A percentile compares a stretch with the other conserved stretches of the same genome.
Conservation (phyloP, 352 stramenopile genomes). For the Pythium grandisporangium region DNA sequence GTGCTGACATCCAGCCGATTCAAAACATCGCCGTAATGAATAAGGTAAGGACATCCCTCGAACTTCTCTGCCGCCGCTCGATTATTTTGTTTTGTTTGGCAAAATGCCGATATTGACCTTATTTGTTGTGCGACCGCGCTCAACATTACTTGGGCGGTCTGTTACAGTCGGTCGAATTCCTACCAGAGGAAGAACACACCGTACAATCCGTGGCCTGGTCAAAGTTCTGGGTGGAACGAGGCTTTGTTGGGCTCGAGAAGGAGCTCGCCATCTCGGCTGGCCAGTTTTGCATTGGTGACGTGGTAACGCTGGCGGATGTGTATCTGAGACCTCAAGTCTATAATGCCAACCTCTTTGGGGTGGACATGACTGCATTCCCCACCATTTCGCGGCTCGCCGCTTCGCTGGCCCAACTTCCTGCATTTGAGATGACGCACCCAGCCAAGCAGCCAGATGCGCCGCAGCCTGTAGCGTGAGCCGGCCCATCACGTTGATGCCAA, state of each 20-base stretch:
- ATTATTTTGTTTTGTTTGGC: slow-evolving; percentile 4
- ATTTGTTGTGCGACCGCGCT: too few species aligned
- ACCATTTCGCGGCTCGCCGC: slow-evolving; percentile 76
- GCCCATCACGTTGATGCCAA: too few species aligned
- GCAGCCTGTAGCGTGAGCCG: too few species aligned
- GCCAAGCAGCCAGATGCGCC: slow-evolving; percentile 69
- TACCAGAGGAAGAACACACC: slow-evolving; percentile 41
- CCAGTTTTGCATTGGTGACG: slow-evolving; percentile 67
- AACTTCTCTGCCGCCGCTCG: not conserved
- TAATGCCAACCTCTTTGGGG: slow-evolving; percentile 84
- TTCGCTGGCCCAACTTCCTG: slow-evolving; percentile 50
- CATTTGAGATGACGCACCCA: slow-evolving; percentile 78
- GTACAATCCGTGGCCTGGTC: slow-evolving; percentile 43
- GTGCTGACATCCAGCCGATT: slow-evolving; percentile 86
- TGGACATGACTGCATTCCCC: slow-evolving; percentile 86
- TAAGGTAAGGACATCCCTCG: slow-evolving; percentile 20
- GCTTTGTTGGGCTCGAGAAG: slow-evolving; percentile 78
- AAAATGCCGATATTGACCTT: not conserved
- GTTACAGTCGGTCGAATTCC: slow-evolving; percentile 7
- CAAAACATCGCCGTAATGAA: slow-evolving; percentile 82
- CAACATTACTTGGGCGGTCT: not conserved
- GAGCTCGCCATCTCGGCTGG: slow-evolving; percentile 41
- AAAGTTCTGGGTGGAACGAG: slow-evolving; percentile 67
- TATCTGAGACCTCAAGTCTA: slow-evolving; percentile 90
- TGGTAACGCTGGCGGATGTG: slow-evolving; percentile 83